Evolutionary conservation across 306 rosid genomes (phyloP), one percentile per base, ranked within the genome.

Genomic region (Cercis canadensis): DNA sequence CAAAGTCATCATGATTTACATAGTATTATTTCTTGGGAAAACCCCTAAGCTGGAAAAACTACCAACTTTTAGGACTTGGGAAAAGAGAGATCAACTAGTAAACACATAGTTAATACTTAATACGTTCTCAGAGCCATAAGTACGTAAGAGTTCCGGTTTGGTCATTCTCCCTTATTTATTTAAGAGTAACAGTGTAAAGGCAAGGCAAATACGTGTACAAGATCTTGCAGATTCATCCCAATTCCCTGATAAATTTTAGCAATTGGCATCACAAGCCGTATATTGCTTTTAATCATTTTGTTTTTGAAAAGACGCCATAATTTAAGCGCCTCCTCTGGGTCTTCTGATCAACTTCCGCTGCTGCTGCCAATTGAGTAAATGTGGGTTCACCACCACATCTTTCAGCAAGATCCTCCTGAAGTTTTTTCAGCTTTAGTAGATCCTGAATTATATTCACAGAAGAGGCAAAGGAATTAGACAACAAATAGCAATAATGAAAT

Each of bases 151-250:
- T 3, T 24, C 29, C 29, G 3, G 29, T 24, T 24, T 24, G 29
- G 29, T 24, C 29, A 24, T 24, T 1, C 29, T 24, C 29, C 3
- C 29, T 24, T 24, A 3, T 36, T 17, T 64, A 59, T 65, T 58
- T 52, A 59, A 44, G 63, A 50, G 36, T 18, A 53, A 59, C 63
- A 44, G 13, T 32, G 36, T 52, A 72, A 15, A 19, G 17, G n/a
- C 33, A 47, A 75, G 46, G 70, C 33, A 58, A 59, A 73, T 87
- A 94, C 98, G 96, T 89, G 98, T 69, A 94, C 98, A 69, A 94
- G 92, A 89, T 94, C 98, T 77, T 87, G 92, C 60, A 94, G 91
- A 80, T 88, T 90, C 96, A 94, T 89, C 73, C 98, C 98, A 67
- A 78, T 77, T 62, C 97, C 96, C 79, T 87, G 96, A 78, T 87